Evolutionary conservation across 2,329 filamentous ascomycete species (phyloP), one percentile per base, ranked within the genome.

Genomic region (Curvularia hawaiiensis): DNA sequence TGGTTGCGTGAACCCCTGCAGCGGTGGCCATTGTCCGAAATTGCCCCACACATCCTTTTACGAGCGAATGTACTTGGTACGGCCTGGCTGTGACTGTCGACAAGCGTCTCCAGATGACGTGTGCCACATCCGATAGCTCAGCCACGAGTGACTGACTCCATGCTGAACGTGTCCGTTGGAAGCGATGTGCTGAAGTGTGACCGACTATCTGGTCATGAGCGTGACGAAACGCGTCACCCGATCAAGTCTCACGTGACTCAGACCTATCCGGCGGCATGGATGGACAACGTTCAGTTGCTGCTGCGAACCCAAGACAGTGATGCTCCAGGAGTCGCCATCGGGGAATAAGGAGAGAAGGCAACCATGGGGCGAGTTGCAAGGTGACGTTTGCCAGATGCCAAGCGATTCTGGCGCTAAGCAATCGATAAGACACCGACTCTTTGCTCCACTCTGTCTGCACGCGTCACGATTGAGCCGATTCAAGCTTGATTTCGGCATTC

Each of bases 321-420:
- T 28, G 28, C 22, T 24, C 40, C 22, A 35, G n/a, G 38, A n/a
- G 48, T 46, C 46, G 44, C n/a, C 26, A 50, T 50, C 40, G 39
- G 22, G 22, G 30, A 18, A 14, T 4, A 28, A 40, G 18, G 50
- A 33, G 38, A n/a, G 39, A 45, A 46, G 49, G 46, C 49, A 51
- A 44, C 46, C 30, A 54, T 48, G 58, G 58, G 30, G 38, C 47
- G 43, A 33, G 39, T 48, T 52, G 38, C 46, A 30, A 41, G 38
- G 50, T 57, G 54, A 60, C 47, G 50, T 60, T 60, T 58, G 6
- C 22, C 50, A 50, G 54, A n/a, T 38, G 30, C 20, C 12, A 43
- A 20, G 50, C 40, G 38, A n/a, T 45, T 57, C 50, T 50, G 43
- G 50, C 54, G 47, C 46, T 60, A 60, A 50, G 24, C 33, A 51